Percentiles rank a stretch among this genome's conserved stretches.
These are phyloP conservation scores for Rhizopogon hawkerae DNA, from an alignment of 1,284 basidiomycete species.

Conservation along the genomic window DNA sequence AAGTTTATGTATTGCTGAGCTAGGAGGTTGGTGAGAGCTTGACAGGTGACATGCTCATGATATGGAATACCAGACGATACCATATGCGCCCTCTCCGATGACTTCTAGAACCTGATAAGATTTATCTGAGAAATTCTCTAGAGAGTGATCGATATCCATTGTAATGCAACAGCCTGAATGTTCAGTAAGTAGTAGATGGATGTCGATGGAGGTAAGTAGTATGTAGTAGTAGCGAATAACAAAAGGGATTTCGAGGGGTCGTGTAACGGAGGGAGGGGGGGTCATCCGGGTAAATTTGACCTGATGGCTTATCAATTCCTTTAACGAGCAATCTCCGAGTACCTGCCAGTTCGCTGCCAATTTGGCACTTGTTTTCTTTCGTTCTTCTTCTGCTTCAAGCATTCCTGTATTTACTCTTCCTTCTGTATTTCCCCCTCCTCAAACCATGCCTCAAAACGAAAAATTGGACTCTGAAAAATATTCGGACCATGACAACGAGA, in stretches of 20 bases:
- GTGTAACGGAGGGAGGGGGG: neutral
- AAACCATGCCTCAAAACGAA: constrained; percentile 21
- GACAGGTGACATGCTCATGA: neutral
- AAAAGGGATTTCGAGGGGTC: neutral
- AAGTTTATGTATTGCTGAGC: constrained; percentile 61
- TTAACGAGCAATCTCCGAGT: constrained; percentile 13
- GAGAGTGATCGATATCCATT: constrained; percentile 14
- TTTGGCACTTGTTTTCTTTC: neutral
- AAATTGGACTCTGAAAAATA: constrained; percentile 13
- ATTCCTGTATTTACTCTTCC: neutral
- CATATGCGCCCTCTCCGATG: constrained; percentile 82
- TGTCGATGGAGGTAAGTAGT: no score
- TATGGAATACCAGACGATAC: constrained; percentile 59
- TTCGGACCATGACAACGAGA: constrained; percentile 19
- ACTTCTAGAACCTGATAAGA: constrained; percentile 85
- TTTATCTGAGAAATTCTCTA: constrained; percentile 31
- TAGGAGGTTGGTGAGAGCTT: constrained; percentile 19
- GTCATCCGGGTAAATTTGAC: constrained; percentile 5
- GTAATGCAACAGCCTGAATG: neutral
- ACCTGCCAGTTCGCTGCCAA: neutral
- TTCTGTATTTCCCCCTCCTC: neutral
- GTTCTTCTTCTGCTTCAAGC: neutral
- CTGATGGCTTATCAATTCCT: constrained; percentile 17
- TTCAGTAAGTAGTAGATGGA: neutral
- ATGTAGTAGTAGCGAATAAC: neutral